Conservation (phyloP, 2,329 filamentous ascomycete species). For the Ambrosiella beaveri region DNA sequence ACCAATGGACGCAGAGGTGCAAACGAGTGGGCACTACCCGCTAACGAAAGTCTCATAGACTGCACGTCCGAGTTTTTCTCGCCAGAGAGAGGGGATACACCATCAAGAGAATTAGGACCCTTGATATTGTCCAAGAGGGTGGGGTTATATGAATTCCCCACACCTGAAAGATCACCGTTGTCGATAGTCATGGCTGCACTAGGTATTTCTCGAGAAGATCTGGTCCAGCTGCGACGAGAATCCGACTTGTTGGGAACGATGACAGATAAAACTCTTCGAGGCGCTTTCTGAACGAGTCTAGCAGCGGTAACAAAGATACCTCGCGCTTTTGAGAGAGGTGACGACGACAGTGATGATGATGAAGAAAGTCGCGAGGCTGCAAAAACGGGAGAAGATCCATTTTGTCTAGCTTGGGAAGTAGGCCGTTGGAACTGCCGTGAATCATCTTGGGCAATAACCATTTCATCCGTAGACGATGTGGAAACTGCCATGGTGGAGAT, state of each 20-base stretch:
- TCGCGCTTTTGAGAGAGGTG: slow-evolving; percentile 9
- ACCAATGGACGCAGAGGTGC: slow-evolving; percentile 12
- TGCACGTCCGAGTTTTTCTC: neutral
- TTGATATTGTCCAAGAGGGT: neutral
- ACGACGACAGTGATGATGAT: slow-evolving; percentile 6
- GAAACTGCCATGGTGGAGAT: slow-evolving; percentile 9
- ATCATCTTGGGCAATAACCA: slow-evolving; percentile 3
- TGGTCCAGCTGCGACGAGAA: neutral
- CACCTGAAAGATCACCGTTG: neutral
- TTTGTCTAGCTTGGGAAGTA: neutral
- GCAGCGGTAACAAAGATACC: slow-evolving; percentile 7
- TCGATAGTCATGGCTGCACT: neutral
- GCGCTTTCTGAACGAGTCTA: slow-evolving; percentile 11
- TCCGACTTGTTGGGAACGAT: slow-evolving; percentile 7
- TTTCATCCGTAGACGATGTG: slow-evolving; percentile 8
- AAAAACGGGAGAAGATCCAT: neutral
- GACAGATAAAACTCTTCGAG: slow-evolving; percentile 10
- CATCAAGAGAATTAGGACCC: neutral
- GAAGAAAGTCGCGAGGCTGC: slow-evolving; percentile 1
- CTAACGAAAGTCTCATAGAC: slow-evolving; percentile 9
- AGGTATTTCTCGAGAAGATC: neutral
- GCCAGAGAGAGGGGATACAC: neutral
- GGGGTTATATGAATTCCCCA: neutral
- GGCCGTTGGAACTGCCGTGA: neutral
- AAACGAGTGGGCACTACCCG: slow-evolving; percentile 12